Conservation (phyloP, 2,329 filamentous ascomycete genomes). For the Mycosphaerella sp. region DNA sequence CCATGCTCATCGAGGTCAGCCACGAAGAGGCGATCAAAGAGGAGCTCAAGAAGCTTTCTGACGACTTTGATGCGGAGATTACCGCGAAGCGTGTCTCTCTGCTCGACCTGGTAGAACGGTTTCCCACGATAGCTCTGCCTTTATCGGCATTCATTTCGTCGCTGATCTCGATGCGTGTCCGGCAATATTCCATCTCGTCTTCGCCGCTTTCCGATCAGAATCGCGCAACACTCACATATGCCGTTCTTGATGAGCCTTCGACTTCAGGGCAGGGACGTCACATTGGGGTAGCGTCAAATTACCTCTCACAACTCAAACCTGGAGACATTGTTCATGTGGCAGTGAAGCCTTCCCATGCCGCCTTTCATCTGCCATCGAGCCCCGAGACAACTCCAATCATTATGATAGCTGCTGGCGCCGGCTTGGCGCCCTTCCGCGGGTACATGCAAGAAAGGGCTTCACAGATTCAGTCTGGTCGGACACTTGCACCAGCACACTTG, state of each 20-base stretch:
- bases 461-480: constrained; percentile 43
- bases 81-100: constrained; percentile 46
- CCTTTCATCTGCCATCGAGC: constrained; percentile 42
- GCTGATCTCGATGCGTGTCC: constrained; percentile 63
- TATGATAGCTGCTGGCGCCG: constrained; percentile 57
- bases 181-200: constrained; percentile 34
- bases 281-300: constrained; percentile 41
- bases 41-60: constrained; percentile 43
- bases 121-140: constrained; percentile 53
- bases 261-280: constrained; percentile 30
- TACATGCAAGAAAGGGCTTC: constrained; percentile 81
- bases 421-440: constrained; percentile 94
- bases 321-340: constrained; percentile 41
- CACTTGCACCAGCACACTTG: constrained; percentile 54
- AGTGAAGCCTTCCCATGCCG: constrained; percentile 37
- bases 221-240: constrained; percentile 54
- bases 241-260: constrained; percentile 40
- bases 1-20: constrained; percentile 45
- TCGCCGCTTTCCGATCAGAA: constrained; percentile 29
- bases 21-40: constrained; percentile 45
- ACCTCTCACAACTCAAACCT: constrained; percentile 36
- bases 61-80: constrained; percentile 36
- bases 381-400: constrained; percentile 38
- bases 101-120: constrained; percentile 63
- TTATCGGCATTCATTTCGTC: constrained; percentile 63